Conservation (phyloP, 805 yeast genomes). For the Starmera quercuum region DNA sequence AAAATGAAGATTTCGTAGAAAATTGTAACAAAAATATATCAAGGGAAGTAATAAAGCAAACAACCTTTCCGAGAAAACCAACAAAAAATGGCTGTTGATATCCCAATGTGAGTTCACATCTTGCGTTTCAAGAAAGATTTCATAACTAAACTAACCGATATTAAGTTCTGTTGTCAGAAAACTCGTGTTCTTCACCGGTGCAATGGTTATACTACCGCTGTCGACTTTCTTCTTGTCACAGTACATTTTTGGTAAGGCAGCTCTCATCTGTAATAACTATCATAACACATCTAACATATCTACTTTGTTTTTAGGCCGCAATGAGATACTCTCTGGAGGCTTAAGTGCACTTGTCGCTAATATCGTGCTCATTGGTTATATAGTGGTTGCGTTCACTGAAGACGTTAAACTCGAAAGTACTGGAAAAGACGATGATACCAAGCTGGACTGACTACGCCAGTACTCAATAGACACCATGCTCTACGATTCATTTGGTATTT, state of each 20-base stretch:
- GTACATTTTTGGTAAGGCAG: slow-evolving; percentile 21
- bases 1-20: too few relatives aligned
- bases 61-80: too few relatives aligned
- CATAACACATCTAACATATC: background rate
- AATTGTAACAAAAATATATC: too few relatives aligned
- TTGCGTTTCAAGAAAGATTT: background rate
- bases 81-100: background rate
- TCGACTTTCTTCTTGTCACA: slow-evolving; percentile 52
- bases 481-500: too few relatives aligned
- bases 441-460: slow-evolving; percentile 16
- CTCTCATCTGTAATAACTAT: slow-evolving; percentile 3
- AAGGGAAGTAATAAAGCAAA: too few relatives aligned
- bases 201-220: slow-evolving; percentile 68
- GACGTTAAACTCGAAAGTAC: slow-evolving; percentile 30
- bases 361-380: slow-evolving; percentile 63
- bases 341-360: slow-evolving; percentile 74
- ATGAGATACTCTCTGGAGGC: slow-evolving; percentile 68
- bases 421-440: slow-evolving; percentile 30
- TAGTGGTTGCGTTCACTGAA: slow-evolving; percentile 68
- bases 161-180: slow-evolving; percentile 57
- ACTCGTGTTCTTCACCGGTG: slow-evolving; percentile 64
- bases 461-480: too few relatives aligned
- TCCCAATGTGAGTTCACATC: background rate
- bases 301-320: slow-evolving; percentile 16
- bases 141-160: background rate